Conservation (phyloP, 192 early-diverging fungal genomes). For the Dispira simplex region DNA sequence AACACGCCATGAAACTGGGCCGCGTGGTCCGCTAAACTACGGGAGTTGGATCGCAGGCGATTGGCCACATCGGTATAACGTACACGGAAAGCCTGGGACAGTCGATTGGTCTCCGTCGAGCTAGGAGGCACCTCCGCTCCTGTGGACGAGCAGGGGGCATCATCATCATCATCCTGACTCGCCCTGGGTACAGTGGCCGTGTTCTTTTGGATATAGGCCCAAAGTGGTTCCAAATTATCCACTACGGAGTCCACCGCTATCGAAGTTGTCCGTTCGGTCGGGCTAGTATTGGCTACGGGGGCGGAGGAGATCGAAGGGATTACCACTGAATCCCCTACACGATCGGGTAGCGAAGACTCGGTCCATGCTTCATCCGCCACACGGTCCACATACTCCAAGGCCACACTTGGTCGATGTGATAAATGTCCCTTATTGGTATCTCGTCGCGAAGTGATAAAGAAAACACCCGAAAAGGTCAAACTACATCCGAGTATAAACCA, state of each 20-base stretch:
- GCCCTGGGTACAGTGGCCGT: neutral
- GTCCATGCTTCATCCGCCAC: neutral
- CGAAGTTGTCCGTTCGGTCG: neutral
- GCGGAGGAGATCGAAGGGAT: neutral
- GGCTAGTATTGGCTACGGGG: neutral
- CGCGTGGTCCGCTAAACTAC: conserved; percentile 1
- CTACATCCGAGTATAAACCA: conserved; percentile 40
- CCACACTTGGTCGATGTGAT: neutral
- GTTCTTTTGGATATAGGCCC: neutral
- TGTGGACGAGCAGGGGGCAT: neutral
- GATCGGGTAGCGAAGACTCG: neutral
- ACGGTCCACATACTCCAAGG: neutral
- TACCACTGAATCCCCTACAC: neutral
- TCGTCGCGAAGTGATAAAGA: conserved; percentile 37
- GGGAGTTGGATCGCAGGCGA: conserved; percentile 9
- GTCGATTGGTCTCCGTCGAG: neutral
- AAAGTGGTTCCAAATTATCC: neutral
- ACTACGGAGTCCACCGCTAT: neutral
- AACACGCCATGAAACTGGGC: conserved; percentile 5
- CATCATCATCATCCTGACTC: neutral
- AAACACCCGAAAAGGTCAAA: conserved; percentile 47
- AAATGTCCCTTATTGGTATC: conserved; percentile 17
- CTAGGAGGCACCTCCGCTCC: neutral
- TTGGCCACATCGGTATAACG: conserved; percentile 3
- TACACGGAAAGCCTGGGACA: neutral